Percentiles rank a stretch among this genome's conserved stretches.
phyloP scores from a whole-genome alignment of 352 stramenopile genomes.

The Salisapilia sapeloensis region DNA sequence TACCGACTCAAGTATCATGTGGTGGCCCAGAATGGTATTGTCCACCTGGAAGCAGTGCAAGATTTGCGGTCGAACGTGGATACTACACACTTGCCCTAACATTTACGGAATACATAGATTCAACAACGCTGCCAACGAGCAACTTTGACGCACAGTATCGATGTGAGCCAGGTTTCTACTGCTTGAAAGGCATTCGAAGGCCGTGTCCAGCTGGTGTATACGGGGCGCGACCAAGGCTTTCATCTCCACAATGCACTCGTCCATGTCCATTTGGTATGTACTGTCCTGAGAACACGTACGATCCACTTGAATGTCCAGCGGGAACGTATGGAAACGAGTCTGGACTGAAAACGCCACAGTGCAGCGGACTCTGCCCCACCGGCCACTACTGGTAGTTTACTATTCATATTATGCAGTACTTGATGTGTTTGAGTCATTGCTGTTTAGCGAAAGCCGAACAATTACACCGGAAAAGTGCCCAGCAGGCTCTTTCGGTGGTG shows the following conservation, averaged over 20 bases:
- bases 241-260: constrained; percentile 13
- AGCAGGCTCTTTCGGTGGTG: constrained; percentile 17
- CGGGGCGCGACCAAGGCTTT: constrained; percentile 15
- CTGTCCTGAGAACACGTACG: constrained; percentile 22
- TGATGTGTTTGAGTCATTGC: not conserved
- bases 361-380: constrained; percentile 26
- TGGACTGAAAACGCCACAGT: constrained; percentile 15
- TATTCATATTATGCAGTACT: not conserved
- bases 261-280: constrained; percentile 31
- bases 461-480: constrained; percentile 21
- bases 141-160: constrained; percentile 2
- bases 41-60: constrained; percentile 19
- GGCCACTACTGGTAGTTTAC: constrained; percentile 32
- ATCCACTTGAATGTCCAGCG: constrained; percentile 25
- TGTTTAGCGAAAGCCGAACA: constrained; percentile 12
- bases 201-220: constrained; percentile 30
- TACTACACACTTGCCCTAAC: constrained; percentile 39
- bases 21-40: constrained; percentile 37
- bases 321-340: constrained; percentile 19
- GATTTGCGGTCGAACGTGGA: constrained; percentile 15
- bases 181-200: constrained; percentile 28
- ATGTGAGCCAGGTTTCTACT: constrained; percentile 56
- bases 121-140: constrained; percentile 1
- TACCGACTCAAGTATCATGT: constrained; percentile 22
- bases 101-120: constrained; percentile 1